Conservation (phyloP, 2,329 filamentous ascomycete genomes). For the Arthroderma sp. region DNA sequence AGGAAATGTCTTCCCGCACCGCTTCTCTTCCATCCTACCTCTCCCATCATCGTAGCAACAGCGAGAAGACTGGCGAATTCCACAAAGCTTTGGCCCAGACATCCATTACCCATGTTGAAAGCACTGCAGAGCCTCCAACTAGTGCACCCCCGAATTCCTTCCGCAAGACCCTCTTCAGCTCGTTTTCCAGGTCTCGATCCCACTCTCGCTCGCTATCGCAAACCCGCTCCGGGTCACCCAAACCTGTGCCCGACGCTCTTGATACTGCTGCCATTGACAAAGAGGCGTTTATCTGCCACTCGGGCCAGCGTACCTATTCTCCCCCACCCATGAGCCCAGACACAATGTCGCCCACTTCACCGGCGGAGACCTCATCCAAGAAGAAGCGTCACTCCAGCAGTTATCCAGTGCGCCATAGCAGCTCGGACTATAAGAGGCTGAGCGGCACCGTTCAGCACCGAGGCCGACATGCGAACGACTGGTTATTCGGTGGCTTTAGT, state of each 20-base stretch:
- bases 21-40: too few relatives aligned
- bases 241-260: neutral
- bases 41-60: too few relatives aligned
- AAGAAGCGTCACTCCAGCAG: constrained; percentile 9
- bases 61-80: too few relatives aligned
- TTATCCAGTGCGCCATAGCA: constrained; percentile 7
- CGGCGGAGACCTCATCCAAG: neutral
- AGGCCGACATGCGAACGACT: constrained; percentile 39
- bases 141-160: neutral
- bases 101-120: too few relatives aligned
- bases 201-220: constrained; percentile 5
- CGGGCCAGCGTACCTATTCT: constrained; percentile 9
- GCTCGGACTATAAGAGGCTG: constrained; percentile 25
- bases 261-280: neutral
- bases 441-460: constrained; percentile 31
- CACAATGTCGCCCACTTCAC: neutral
- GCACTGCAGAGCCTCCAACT: too few relatives aligned
- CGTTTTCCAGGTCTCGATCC: constrained; percentile 2
- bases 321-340: constrained; percentile 11
- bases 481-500: constrained; percentile 39
- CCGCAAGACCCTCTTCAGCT: constrained; percentile 1
- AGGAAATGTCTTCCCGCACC: too few relatives aligned
- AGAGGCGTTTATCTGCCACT: neutral
- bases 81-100: too few relatives aligned
- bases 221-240: constrained; percentile 9